Conservation (phyloP, 169 alveolate genomes). For the Babesia sp. region DNA sequence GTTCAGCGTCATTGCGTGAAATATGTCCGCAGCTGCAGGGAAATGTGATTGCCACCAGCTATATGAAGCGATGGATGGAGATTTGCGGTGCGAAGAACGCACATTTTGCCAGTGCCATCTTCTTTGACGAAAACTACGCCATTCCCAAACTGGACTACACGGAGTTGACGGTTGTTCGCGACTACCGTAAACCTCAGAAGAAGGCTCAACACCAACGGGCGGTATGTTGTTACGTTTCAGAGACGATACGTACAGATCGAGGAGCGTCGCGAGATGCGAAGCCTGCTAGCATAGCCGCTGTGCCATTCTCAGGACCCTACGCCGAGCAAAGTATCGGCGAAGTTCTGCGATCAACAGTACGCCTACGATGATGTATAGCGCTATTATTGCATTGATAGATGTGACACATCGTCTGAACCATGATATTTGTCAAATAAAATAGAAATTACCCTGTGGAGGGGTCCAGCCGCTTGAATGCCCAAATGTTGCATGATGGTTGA, state of each 20-base stretch:
- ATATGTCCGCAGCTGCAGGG: conserved; percentile 54
- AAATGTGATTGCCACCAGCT: conserved; percentile 65
- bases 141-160: conserved; percentile 63
- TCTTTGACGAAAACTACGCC: conserved; percentile 64
- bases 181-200: conserved; percentile 66
- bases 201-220: conserved; percentile 59
- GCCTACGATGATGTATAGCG: conserved; percentile 2
- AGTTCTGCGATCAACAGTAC: conserved; percentile 24
- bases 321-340: conserved; percentile 26
- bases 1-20: not conserved
- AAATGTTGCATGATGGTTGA: conserved; percentile 74
- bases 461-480: conserved; percentile 73
- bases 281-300: conserved; percentile 46
- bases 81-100: conserved; percentile 48
- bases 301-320: conserved; percentile 26
- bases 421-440: not conserved
- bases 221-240: not conserved
- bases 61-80: conserved; percentile 72
- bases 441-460: conserved; percentile 52
- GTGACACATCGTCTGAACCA: conserved; percentile 47
- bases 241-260: not conserved
- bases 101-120: conserved; percentile 18
- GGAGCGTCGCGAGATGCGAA: conserved; percentile 17
- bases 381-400: conserved; percentile 4
- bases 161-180: conserved; percentile 61